A percentile compares a stretch with the other conserved stretches of the same genome.
phyloP scores from a whole-genome alignment of 257 asterid genomes.

The Gentiana straminea region DNA sequence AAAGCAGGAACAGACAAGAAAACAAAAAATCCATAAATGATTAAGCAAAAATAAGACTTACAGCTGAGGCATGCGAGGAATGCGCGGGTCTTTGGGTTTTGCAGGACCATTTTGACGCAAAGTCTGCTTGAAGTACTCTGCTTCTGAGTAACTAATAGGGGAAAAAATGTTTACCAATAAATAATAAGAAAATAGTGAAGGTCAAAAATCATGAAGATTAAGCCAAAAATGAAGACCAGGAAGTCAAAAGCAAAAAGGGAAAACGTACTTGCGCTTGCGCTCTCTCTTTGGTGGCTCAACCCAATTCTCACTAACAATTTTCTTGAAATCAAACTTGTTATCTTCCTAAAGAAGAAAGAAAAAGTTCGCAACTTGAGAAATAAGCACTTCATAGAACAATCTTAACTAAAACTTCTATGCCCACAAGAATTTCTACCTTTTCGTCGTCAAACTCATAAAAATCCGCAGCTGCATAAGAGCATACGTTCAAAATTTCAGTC shows the following conservation, averaged over 20 bases:
- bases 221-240: background rate
- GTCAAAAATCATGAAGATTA: slow-evolving; percentile 4
- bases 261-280: slow-evolving; percentile 89
- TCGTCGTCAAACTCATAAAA: slow-evolving; percentile 94
- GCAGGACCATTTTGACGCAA: slow-evolving; percentile 98
- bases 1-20: slow-evolving; percentile 1
- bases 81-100: slow-evolving; percentile 91
- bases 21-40: slow-evolving; percentile 1
- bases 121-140: slow-evolving; percentile 98
- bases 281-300: slow-evolving; percentile 90
- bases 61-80: slow-evolving; percentile 99
- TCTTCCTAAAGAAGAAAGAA: slow-evolving; percentile 48
- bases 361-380: slow-evolving; percentile 3
- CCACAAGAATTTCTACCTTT: slow-evolving; percentile 31
- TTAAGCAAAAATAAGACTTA: slow-evolving; percentile 19
- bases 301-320: slow-evolving; percentile 90
- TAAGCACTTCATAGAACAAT: background rate
- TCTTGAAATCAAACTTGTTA: slow-evolving; percentile 83
- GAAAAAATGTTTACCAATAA: background rate
- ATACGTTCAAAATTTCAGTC: slow-evolving; percentile 21
- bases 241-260: slow-evolving; percentile 3
- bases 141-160: slow-evolving; percentile 70
- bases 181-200: background rate
- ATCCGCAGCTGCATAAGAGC: slow-evolving; percentile 73
- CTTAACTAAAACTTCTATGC: too few relatives aligned